These are phyloP conservation scores for Blumeriella jaapii DNA, from an alignment of 2,329 filamentous ascomycete species.

Conservation along the genomic window DNA sequence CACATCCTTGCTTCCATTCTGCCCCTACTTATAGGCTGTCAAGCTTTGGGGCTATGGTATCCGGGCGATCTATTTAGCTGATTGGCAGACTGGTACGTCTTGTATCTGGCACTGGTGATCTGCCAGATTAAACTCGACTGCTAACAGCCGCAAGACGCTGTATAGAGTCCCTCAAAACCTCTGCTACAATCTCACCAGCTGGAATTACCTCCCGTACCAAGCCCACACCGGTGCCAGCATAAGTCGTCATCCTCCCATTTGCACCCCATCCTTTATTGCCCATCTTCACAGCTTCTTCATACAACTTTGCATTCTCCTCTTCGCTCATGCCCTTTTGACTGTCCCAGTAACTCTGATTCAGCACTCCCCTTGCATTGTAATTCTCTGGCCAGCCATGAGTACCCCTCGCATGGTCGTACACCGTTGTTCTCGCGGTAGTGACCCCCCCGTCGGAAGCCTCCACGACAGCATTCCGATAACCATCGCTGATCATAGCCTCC, in stretches of 20 bases:
- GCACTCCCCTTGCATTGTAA: slow-evolving; percentile 46
- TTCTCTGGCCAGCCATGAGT: slow-evolving; percentile 45
- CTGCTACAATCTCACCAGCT: slow-evolving; percentile 40
- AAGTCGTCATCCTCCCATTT: slow-evolving; percentile 45
- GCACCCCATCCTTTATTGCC: slow-evolving; percentile 42
- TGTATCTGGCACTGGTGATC: no score
- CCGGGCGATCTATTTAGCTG: no score
- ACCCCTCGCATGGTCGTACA: slow-evolving; percentile 41
- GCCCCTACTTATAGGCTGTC: no score
- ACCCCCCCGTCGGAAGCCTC: slow-evolving; percentile 37
- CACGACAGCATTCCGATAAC: slow-evolving; percentile 37
- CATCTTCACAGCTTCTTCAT: slow-evolving; percentile 34
- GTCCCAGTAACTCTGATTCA: slow-evolving; percentile 42
- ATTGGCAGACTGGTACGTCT: no score
- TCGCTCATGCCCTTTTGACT: slow-evolving; percentile 28
- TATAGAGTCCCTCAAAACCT: slow-evolving; percentile 21
- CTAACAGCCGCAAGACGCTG: neutral
- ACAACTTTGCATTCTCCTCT: slow-evolving; percentile 31
- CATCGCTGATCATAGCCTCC: slow-evolving; percentile 35
- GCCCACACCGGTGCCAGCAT: slow-evolving; percentile 50
- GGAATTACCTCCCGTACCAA: slow-evolving; percentile 38
- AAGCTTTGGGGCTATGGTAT: no score
- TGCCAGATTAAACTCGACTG: neutral
- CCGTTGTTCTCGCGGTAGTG: slow-evolving; percentile 36
- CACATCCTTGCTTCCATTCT: no score